phyloP scores from a whole-genome alignment of 371 early-diverging fungal species.

The Homolaphlyctis polyrhiza region DNA sequence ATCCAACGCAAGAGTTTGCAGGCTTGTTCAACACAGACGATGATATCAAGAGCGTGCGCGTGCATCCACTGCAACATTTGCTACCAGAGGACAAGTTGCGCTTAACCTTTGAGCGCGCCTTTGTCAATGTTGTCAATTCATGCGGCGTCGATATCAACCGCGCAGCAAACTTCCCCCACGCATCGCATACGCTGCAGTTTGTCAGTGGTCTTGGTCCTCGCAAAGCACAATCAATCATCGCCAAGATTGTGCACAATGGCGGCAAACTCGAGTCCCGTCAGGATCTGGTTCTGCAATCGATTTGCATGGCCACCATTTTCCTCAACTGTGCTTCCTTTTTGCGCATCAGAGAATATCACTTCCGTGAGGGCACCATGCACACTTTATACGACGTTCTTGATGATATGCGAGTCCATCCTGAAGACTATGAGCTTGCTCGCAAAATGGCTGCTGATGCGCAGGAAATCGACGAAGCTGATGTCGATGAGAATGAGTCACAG shows the following conservation, averaged over 20 bases:
- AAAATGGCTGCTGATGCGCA: conserved; percentile 97
- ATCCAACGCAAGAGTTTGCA: conserved; percentile 80
- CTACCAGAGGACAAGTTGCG: conserved; percentile 63
- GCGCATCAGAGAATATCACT: conserved; percentile 53
- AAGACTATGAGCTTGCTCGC: conserved; percentile 90
- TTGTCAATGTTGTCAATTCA: conserved; percentile 79
- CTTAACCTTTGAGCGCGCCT: conserved; percentile 71
- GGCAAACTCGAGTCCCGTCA: conserved; percentile 46
- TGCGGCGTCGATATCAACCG: conserved; percentile 86
- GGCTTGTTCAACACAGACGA: conserved; percentile 65
- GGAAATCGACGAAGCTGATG: conserved; percentile 83
- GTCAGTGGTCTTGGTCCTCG: conserved; percentile 94
- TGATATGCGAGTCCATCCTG: conserved; percentile 92
- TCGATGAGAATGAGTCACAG: conserved; percentile 65
- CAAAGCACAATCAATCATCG: conserved; percentile 61
- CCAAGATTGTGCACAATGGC: conserved; percentile 21
- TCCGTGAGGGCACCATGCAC: conserved; percentile 30
- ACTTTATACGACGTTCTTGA: conserved; percentile 72
- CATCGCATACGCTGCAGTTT: conserved; percentile 71
- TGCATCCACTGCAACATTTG: conserved; percentile 71
- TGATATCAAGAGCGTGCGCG: conserved; percentile 54
- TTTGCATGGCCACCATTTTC: conserved; percentile 66
- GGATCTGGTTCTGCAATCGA: conserved; percentile 64
- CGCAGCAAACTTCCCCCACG: conserved; percentile 61
- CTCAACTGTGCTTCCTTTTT: conserved; percentile 92